phyloP scores from a whole-genome alignment of 352 stramenopile species.

The Globisporangium paddicum region DNA sequence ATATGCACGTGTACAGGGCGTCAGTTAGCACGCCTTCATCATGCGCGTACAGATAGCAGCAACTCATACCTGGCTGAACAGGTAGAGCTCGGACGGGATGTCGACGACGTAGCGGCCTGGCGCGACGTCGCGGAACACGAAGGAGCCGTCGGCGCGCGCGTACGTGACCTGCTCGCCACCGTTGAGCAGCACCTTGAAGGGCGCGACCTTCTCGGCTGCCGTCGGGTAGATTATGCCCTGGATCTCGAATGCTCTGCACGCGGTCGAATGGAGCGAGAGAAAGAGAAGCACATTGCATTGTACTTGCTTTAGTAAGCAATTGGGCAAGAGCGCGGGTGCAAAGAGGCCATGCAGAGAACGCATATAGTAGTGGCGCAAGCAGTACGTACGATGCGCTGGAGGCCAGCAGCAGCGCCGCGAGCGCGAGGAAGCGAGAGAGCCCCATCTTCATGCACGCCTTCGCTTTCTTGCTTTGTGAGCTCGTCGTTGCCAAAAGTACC shows the following conservation, averaged over 20 bases:
- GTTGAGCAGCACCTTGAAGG: conserved; percentile 66
- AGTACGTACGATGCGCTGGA: conserved; percentile 15
- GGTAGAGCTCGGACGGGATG: conserved; percentile 53
- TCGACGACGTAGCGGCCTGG: conserved; percentile 73
- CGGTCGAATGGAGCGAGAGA: too few species aligned
- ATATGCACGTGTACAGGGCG: neutral
- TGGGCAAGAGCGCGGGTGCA: neutral
- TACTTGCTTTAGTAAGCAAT: neutral
- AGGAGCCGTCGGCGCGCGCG: conserved; percentile 55
- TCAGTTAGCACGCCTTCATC: neutral
- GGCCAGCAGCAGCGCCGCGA: conserved; percentile 31
- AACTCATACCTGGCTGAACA: conserved; percentile 61
- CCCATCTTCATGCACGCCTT: conserved; percentile 13
- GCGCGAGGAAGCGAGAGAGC: conserved; percentile 24
- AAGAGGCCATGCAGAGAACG: neutral
- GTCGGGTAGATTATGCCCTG: conserved; percentile 48
- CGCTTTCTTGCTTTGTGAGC: neutral
- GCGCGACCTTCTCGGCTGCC: conserved; percentile 45
- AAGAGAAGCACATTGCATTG: conserved; percentile 3
- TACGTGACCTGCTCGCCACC: conserved; percentile 70
- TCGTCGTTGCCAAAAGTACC: neutral
- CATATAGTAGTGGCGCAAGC: neutral
- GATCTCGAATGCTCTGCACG: conserved; percentile 45
- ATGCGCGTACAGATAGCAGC: neutral
- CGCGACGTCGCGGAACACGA: conserved; percentile 68